phyloP scores from a whole-genome alignment of 495 filamentous ascomycete genomes.

The Penicillium pancosmium region DNA sequence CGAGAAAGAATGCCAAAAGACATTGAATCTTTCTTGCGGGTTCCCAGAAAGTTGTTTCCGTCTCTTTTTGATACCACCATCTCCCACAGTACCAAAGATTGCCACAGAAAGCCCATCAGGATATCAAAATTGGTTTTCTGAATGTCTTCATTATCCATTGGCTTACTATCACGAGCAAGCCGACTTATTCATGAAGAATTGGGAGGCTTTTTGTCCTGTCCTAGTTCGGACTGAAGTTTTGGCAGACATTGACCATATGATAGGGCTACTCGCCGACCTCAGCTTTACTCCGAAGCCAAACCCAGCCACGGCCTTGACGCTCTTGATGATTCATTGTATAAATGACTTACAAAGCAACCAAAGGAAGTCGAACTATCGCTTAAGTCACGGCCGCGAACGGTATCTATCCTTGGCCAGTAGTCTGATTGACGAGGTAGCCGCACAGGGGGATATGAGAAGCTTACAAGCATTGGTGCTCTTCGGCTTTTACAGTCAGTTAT shows the following conservation, averaged over 20 bases:
- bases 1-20: slow-evolving; percentile 11
- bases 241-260: slow-evolving; percentile 6
- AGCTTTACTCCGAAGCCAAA: neutral
- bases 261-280: neutral
- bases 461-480: slow-evolving; percentile 13
- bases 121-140: neutral
- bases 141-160: neutral
- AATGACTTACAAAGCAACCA: neutral
- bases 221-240: neutral
- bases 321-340: slow-evolving; percentile 4
- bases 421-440: slow-evolving; percentile 1
- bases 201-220: slow-evolving; percentile 13
- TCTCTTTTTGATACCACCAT: slow-evolving; percentile 7
- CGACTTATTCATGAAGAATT: slow-evolving; percentile 8
- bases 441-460: slow-evolving; percentile 6
- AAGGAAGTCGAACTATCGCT: neutral
- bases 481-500: slow-evolving; percentile 7
- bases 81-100: neutral
- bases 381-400: neutral
- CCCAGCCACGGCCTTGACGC: neutral
- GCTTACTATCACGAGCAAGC: slow-evolving; percentile 13
- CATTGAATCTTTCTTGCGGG: neutral
- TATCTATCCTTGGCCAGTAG: neutral
- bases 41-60: slow-evolving; percentile 18
- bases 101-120: neutral